phyloP scores from a whole-genome alignment of 2,329 filamentous ascomycete genomes.

The Colletotrichum australisinense region DNA sequence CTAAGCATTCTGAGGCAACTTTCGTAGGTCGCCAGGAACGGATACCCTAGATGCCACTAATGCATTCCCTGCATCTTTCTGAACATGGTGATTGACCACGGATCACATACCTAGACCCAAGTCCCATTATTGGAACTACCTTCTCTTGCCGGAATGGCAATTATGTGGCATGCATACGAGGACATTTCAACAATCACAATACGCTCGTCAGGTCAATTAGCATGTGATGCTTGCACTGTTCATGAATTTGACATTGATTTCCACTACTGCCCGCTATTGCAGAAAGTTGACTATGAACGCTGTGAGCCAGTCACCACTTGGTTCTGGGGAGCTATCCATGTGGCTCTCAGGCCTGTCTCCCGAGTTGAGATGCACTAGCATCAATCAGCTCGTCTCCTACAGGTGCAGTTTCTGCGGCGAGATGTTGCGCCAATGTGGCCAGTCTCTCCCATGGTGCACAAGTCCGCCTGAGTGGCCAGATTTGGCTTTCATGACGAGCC shows the following conservation, averaged over 20 bases:
- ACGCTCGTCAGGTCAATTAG: neutral
- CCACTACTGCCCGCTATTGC: neutral
- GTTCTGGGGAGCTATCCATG: conserved; percentile 16
- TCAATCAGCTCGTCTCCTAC: conserved; percentile 24
- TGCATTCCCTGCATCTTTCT: neutral
- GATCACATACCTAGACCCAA: neutral
- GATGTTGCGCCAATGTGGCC: conserved; percentile 1
- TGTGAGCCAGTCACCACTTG: conserved; percentile 32
- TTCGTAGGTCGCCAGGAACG: neutral
- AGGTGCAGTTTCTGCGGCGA: neutral
- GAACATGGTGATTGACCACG: neutral
- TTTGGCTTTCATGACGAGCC: conserved; percentile 20
- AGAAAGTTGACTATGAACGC: conserved; percentile 23
- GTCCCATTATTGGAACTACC: neutral
- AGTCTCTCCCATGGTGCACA: conserved; percentile 6
- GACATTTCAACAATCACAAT: neutral
- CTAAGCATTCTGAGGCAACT: neutral
- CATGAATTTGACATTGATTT: conserved; percentile 27
- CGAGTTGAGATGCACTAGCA: conserved; percentile 35
- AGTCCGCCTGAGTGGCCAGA: conserved; percentile 26
- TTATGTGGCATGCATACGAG: neutral
- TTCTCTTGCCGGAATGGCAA: neutral
- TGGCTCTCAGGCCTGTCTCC: conserved; percentile 10
- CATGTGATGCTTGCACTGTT: conserved; percentile 13
- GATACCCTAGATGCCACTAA: neutral